Evolutionary conservation across 1,284 basidiomycete species (phyloP), one percentile per base, ranked within the genome.

Genomic region (Ganoderma multipileum): DNA sequence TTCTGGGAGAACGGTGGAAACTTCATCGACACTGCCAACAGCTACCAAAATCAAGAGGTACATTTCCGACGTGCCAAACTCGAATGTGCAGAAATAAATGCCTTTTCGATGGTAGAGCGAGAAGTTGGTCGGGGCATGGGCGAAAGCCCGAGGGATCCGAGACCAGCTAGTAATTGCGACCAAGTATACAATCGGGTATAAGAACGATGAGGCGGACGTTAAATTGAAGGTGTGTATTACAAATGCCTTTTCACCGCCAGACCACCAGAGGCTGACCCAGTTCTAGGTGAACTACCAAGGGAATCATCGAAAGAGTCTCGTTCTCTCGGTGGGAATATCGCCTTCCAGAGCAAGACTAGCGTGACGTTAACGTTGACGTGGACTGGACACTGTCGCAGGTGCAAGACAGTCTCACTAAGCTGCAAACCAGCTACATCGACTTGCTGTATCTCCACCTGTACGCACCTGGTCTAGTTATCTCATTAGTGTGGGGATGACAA

Each of bases 401-500:
- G 42, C 76, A 80, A 36, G 82, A 76, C 6, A 85, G 84, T 33
- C 80, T 90, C 64, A 84, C 84, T 74, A 89, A 87, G 73, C 82
- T 90, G 2, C 81, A 86, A n/a, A 89, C 89, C 11, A 73, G 75
- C 41, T 90, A 88, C 71, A 83, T 87, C 73, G 86, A 87, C 67
- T 76, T 86, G 12, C 74, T 85, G 33, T 88, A 72, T 23, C 50
- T 72, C 1, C 68, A 72, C 42, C 52, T 68, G 71, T 72, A 38
- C 23, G 67, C 86, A 74, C 72, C 3, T 11, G 3, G 4, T 41
- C 20, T 9, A 36, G 23, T 26, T 26, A 47, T 8, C 12, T 2
- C n/a, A 30, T 30, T 12, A 6, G 44, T 33, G n/a, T 2, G 23
- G 18, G 1, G 23, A 85, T 23, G 85, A 33, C 20, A 30, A 23